Percentiles rank a stretch among this genome's conserved stretches.
These are phyloP conservation scores for Malassezia restricta DNA, from an alignment of 1,284 basidiomycete genomes.

Conservation along the genomic window DNA sequence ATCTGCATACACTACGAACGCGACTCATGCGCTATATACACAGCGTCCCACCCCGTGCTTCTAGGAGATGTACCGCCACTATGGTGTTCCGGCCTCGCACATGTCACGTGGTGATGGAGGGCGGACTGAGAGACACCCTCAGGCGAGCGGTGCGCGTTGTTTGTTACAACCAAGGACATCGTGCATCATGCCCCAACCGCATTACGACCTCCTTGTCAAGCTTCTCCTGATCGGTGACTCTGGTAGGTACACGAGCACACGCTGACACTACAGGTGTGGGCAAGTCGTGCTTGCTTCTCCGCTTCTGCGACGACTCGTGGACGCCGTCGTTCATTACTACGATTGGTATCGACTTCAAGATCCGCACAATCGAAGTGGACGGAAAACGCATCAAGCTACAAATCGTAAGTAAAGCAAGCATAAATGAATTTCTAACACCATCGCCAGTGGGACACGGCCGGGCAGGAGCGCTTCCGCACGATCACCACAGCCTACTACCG, in stretches of 20 bases:
- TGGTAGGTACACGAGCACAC: constrained; percentile 1
- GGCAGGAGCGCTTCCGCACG: constrained; percentile 96
- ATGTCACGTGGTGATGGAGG: too few relatives aligned
- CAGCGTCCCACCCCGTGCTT: too few relatives aligned
- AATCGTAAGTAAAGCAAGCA: constrained; percentile 57
- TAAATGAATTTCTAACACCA: neutral
- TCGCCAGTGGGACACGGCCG: constrained; percentile 87
- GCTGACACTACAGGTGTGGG: constrained; percentile 53
- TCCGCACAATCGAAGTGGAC: constrained; percentile 88
- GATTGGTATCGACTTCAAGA: constrained; percentile 60
- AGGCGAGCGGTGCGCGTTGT: too few relatives aligned
- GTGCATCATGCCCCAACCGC: constrained; percentile 36
- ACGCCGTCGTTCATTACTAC: constrained; percentile 99
- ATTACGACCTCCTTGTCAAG: constrained; percentile 42
- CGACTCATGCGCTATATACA: too few relatives aligned
- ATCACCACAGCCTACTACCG: constrained; percentile 99
- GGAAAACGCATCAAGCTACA: constrained; percentile 92
- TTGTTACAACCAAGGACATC: too few relatives aligned
- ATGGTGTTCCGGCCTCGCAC: too few relatives aligned
- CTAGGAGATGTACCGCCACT: too few relatives aligned
- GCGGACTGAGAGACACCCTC: too few relatives aligned
- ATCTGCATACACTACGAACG: too few relatives aligned
- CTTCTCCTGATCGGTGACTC: constrained; percentile 37
- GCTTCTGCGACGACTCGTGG: constrained; percentile 99
- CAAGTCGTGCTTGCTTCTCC: constrained; percentile 92